Evolutionary conservation across 495 filamentous ascomycete species (phyloP), one percentile per base, ranked within the genome.

Genomic region (Collariella sp.): DNA sequence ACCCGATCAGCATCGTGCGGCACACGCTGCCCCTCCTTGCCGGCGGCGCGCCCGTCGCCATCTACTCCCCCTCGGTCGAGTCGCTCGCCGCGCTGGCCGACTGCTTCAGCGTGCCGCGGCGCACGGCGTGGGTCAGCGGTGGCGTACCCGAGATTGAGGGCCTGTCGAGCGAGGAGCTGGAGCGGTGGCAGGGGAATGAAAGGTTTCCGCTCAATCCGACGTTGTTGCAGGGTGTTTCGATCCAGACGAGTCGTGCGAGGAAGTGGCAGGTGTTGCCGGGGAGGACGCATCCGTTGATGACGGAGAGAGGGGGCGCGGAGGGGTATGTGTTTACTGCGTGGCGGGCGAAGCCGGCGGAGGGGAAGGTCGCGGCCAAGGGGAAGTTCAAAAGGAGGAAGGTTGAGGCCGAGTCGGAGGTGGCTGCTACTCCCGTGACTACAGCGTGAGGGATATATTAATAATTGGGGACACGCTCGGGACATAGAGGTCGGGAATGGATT

Each of bases 201-300:
- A 83, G 89, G 50, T 96, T 95, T 68, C 81, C 85, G 0, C 64
- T 95, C 7, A 87, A 97, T 59, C 93, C 93, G 6, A 85, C 87
- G 10, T 68, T 93, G 22, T 57, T 98, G 15, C 76, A 97, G 11
- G 86, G 84, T 2, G 83, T 89, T 10, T 83, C 79, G 34, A 73
- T 98, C 46, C 89, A 97, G 65, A 89, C 82, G 7, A 82, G 81
- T 12, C 76, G 86, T 12, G 81, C 83, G 16, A 78, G 87, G 46
- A 73, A 76, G 26, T 97, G 87, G 86, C 93, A 98, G 73, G 90
- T 95, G 1, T 70, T 97, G 26, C 94, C 93, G 0, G 89, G 90
- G 3, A 75, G 93, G 44, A 96, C 93, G 50, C 93, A 98, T 71
- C 93, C 93, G 16, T 61, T 91, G 34, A 98, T 98, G 93, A 93